These are phyloP conservation scores for Lactarius quietus DNA, from an alignment of 768 basidiomycete genomes.

Conservation along the genomic window DNA sequence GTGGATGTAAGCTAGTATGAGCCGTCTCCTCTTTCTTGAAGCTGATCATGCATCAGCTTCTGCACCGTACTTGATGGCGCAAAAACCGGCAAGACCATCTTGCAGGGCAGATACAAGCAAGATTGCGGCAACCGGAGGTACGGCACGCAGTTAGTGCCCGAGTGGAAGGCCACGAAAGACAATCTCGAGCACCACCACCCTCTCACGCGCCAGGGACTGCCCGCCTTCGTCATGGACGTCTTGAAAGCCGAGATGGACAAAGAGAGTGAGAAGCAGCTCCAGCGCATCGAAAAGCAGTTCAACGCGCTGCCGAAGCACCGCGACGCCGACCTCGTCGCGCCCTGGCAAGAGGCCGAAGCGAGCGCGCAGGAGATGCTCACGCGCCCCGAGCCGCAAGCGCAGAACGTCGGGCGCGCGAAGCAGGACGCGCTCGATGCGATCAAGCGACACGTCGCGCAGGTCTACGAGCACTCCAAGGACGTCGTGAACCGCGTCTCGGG, in stretches of 20 bases:
- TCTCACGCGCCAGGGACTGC: not conserved
- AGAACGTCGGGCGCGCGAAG: conserved; percentile 27
- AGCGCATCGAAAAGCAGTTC: conserved; percentile 34
- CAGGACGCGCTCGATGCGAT: conserved; percentile 8
- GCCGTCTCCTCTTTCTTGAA: not conserved
- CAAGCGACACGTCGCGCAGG: conserved; percentile 1
- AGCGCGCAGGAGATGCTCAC: conserved; percentile 32
- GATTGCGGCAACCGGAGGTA: conserved; percentile 25
- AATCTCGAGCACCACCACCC: not conserved
- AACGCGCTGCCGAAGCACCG: conserved; percentile 1
- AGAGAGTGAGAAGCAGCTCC: conserved; percentile 28
- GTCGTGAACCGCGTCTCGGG: too few relatives aligned
- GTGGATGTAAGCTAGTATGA: conserved; percentile 43
- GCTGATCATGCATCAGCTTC: conserved; percentile 36
- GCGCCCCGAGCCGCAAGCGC: conserved; percentile 40
- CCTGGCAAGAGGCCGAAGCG: conserved; percentile 37
- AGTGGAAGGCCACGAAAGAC: conserved; percentile 28
- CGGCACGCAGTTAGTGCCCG: conserved; percentile 29
- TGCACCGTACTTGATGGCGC: conserved; percentile 54
- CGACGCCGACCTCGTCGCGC: conserved; percentile 34
- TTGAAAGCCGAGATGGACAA: conserved; percentile 28
- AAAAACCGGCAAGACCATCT: conserved; percentile 55
- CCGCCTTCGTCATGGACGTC: conserved; percentile 16
- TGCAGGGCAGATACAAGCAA: conserved; percentile 30
- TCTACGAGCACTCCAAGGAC: too few relatives aligned